Conservation (phyloP, 305 asterid genomes). For the Fraxinus sp. region DNA sequence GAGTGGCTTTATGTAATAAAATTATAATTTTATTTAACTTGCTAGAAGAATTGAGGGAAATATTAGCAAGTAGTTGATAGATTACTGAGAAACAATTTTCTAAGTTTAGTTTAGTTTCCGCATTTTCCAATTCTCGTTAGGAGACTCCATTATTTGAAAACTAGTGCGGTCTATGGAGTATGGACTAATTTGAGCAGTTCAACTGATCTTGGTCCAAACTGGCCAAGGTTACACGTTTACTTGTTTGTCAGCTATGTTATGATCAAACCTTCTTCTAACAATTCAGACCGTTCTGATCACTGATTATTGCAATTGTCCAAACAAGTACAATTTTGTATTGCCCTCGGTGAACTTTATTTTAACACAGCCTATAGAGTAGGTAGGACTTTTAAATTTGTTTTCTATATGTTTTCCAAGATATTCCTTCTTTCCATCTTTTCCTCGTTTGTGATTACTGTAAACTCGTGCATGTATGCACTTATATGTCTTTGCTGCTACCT, state of each 20-base stretch:
- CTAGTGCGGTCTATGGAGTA: background rate
- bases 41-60: background rate
- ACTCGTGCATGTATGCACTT: background rate
- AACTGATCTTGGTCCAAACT: background rate
- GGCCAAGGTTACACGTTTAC: background rate
- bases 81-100: background rate
- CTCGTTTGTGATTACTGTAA: background rate
- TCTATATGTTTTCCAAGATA: background rate
- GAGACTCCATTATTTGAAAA: background rate
- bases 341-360: background rate
- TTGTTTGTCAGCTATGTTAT: background rate
- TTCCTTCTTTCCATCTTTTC: background rate
- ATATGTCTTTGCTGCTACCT: background rate
- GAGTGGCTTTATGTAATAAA: background rate
- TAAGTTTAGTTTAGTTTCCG: background rate
- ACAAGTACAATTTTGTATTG: background rate
- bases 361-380: background rate
- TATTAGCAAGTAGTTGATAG: background rate
- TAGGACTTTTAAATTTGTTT: background rate
- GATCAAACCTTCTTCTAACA: background rate
- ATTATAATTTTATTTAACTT: background rate
- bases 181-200: background rate
- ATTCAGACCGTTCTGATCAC: background rate
- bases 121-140: background rate
- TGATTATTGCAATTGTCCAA: background rate